phyloP scores from a whole-genome alignment of 495 filamentous ascomycete species.

The Clavariopsis aquatica region DNA sequence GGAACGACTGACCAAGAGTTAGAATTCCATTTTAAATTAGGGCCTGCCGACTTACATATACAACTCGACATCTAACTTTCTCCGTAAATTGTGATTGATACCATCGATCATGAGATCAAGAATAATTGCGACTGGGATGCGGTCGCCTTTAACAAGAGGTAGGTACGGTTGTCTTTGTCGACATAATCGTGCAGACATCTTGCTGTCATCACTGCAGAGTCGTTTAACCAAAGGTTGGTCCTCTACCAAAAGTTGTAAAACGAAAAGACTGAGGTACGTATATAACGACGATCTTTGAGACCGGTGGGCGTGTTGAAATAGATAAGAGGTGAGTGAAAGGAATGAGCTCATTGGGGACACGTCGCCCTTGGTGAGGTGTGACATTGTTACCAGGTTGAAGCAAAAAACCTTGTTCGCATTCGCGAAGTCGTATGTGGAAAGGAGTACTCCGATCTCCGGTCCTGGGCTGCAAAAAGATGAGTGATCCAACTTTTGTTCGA shows the following conservation, averaged over 20 bases:
- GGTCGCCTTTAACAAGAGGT: slow-evolving; percentile 70
- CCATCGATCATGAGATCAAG: slow-evolving; percentile 86
- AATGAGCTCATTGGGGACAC: slow-evolving; percentile 79
- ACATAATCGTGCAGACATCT: slow-evolving; percentile 76
- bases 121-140: slow-evolving; percentile 70
- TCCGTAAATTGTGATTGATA: slow-evolving; percentile 89
- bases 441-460: slow-evolving; percentile 71
- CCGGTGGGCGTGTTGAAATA: slow-evolving; percentile 89
- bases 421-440: slow-evolving; percentile 89
- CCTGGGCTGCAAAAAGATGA: slow-evolving; percentile 61
- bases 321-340: slow-evolving; percentile 86
- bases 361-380: slow-evolving; percentile 61
- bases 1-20: slow-evolving; percentile 45
- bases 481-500: neutral
- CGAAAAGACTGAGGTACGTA: slow-evolving; percentile 76
- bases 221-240: slow-evolving; percentile 81
- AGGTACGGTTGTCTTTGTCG: slow-evolving; percentile 86
- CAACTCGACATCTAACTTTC: slow-evolving; percentile 78
- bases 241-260: slow-evolving; percentile 83
- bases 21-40: slow-evolving; percentile 4
- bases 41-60: slow-evolving; percentile 59
- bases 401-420: slow-evolving; percentile 96
- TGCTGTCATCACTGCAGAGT: slow-evolving; percentile 79
- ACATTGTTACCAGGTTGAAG: slow-evolving; percentile 70
- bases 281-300: slow-evolving; percentile 77